These are phyloP conservation scores for Amylocarpus encephaloides DNA, from an alignment of 2,329 filamentous ascomycete species.

Conservation along the genomic window DNA sequence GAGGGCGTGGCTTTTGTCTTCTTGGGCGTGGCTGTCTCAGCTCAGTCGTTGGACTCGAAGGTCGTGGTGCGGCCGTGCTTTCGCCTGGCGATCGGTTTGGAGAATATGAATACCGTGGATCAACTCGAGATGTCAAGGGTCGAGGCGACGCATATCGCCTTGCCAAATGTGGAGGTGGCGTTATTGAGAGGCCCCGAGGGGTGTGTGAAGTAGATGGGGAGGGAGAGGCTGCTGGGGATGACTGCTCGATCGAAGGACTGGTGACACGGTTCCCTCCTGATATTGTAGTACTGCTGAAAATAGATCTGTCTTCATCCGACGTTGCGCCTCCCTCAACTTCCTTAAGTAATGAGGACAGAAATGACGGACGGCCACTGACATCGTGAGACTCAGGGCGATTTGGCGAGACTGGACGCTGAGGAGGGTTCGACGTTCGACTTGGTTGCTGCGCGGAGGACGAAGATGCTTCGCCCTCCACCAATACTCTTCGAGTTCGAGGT, in stretches of 20 bases:
- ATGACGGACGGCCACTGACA: slow-evolving; percentile 54
- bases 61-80: slow-evolving; percentile 15
- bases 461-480: slow-evolving; percentile 41
- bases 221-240: slow-evolving; percentile 64
- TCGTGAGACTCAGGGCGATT: slow-evolving; percentile 24
- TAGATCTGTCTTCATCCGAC: slow-evolving; percentile 48
- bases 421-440: slow-evolving; percentile 16
- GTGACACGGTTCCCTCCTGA: slow-evolving; percentile 23
- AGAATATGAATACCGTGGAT: slow-evolving; percentile 70
- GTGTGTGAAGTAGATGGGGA: slow-evolving; percentile 59
- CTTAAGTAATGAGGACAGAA: slow-evolving; percentile 78
- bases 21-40: slow-evolving; percentile 29
- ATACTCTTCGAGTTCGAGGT: slow-evolving; percentile 68
- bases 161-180: slow-evolving; percentile 60
- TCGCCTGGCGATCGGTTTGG: slow-evolving; percentile 47
- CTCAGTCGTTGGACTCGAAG: slow-evolving; percentile 25
- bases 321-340: slow-evolving; percentile 69
- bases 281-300: slow-evolving; percentile 16
- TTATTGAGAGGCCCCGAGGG: slow-evolving; percentile 59
- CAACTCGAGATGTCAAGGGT: slow-evolving; percentile 63
- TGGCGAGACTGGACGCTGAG: neutral
- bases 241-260: slow-evolving; percentile 37
- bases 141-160: slow-evolving; percentile 60
- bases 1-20: slow-evolving; percentile 27
- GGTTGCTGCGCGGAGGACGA: slow-evolving; percentile 32